phyloP scores from a whole-genome alignment of 2,329 filamentous ascomycete species.

The Fusarium sp. region DNA sequence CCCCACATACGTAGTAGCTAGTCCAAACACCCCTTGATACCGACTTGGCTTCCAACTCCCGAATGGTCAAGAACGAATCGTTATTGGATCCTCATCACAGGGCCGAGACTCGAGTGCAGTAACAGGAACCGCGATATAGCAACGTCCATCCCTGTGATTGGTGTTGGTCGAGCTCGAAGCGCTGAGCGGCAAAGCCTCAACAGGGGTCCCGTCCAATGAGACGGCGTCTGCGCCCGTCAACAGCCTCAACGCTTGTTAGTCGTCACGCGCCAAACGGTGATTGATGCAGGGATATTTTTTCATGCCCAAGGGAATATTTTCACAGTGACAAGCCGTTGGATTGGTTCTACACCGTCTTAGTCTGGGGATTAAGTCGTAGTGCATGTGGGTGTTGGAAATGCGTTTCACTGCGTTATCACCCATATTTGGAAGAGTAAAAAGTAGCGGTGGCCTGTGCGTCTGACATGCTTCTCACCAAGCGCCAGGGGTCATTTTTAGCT shows the following conservation, averaged over 20 bases:
- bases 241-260: conserved; percentile 27
- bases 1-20: conserved; percentile 30
- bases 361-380: conserved; percentile 26
- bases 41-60: conserved; percentile 31
- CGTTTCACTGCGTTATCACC: conserved; percentile 32
- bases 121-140: conserved; percentile 26
- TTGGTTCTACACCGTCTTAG: conserved; percentile 33
- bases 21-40: conserved; percentile 25
- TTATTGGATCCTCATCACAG: conserved; percentile 36
- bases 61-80: conserved; percentile 22
- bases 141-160: conserved; percentile 43
- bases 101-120: conserved; percentile 35
- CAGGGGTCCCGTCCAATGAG: conserved; percentile 46
- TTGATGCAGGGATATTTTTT: conserved; percentile 39
- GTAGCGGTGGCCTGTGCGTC: conserved; percentile 29
- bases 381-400: conserved; percentile 31
- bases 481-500: conserved; percentile 33
- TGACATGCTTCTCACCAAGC: conserved; percentile 31
- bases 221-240: conserved; percentile 1
- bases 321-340: conserved; percentile 35
- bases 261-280: conserved; percentile 44
- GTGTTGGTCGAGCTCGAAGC: conserved; percentile 44
- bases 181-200: conserved; percentile 40
- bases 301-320: conserved; percentile 20
- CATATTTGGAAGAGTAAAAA: conserved; percentile 2